Base-by-base conservation (phyloP, 495 filamentous ascomycete genomes). In the Trichoderma virens region DNA sequence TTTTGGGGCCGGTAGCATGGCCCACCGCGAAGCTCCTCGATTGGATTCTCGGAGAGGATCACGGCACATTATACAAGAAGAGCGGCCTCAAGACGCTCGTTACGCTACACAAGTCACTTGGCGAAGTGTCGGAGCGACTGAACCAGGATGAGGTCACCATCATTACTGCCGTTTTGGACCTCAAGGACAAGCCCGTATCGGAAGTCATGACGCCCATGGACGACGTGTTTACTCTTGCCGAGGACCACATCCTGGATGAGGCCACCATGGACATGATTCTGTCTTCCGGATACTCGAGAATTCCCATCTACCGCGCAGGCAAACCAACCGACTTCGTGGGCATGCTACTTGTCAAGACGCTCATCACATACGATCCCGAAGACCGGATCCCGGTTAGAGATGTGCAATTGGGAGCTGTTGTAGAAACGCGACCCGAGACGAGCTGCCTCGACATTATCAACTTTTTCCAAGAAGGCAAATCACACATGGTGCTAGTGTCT, bases 391-490 rank as follows among this genome's bases (percentile, higher is more conserved):
- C 82, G 5, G 94, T 98, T 23, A 82, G 86, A 38, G 92, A 97
- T 61, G 98, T 98, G 74, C 86, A 92, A 2, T 77, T 98, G 63
- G 94, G 95, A 34, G 97, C 94, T 0, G 81, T 98, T 0, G 95
- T 95, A 3, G 94, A 98, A 74, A 98, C 94, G 3, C 84, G 90
- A 9, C 90, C 95, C 0, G 91, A 97, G 68, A 98, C 94, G 0
- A 96, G 92, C 73, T 98, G 94, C 72, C 78, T 98, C 47, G 94
- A 98, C 72, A 98, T 98, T 67, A 88, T 98, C 73, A 98, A 98
- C 77, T 98, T 96, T 77, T 98, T 98, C 78, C 94, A 98, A 73
- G 93, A 98, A 76, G 94, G 94, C 62, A 98, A 98, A 73, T 96
- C 92, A 11, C 94, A 98, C 75, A 98, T 98, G 95, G 93, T 98